A percentile compares a stretch with the other conserved stretches of the same genome.
phyloP scores from a whole-genome alignment of 2,329 filamentous ascomycete species.

The Colletotrichum sp. region DNA sequence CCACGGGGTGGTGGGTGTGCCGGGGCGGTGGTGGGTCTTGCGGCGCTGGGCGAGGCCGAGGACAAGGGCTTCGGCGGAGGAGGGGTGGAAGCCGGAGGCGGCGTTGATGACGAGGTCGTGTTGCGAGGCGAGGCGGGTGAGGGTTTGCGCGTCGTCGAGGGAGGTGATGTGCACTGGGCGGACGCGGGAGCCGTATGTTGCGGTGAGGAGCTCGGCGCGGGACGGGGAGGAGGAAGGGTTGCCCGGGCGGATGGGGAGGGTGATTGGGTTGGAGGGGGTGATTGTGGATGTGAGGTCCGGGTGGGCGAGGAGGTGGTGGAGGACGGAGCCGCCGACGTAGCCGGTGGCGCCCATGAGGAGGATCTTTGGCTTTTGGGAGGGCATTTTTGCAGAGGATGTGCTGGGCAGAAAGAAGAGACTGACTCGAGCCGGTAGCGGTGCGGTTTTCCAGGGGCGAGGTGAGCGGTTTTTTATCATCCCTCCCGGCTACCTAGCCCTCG shows the following conservation, averaged over 20 bases:
- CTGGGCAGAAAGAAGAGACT: neutral
- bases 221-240: neutral
- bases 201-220: neutral
- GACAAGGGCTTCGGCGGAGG: conserved; percentile 37
- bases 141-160: conserved; percentile 13
- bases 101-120: conserved; percentile 40
- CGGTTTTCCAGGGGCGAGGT: neutral
- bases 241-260: conserved; percentile 1
- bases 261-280: neutral
- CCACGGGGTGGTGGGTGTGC: neutral
- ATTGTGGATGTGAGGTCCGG: neutral
- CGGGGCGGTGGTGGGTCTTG: conserved; percentile 6
- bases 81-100: conserved; percentile 35
- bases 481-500: neutral
- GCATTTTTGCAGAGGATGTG: neutral
- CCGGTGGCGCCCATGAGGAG: conserved; percentile 22
- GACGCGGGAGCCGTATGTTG: conserved; percentile 11
- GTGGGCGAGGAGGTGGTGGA: conserved; percentile 16
- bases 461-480: neutral
- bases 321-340: conserved; percentile 24
- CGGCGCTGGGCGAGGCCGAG: conserved; percentile 33
- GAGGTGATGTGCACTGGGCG: neutral
- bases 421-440: neutral
- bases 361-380: neutral
- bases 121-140: conserved; percentile 9